phyloP scores from a whole-genome alignment of 164 flowering plant genomes.

The Vitis labrusca region DNA sequence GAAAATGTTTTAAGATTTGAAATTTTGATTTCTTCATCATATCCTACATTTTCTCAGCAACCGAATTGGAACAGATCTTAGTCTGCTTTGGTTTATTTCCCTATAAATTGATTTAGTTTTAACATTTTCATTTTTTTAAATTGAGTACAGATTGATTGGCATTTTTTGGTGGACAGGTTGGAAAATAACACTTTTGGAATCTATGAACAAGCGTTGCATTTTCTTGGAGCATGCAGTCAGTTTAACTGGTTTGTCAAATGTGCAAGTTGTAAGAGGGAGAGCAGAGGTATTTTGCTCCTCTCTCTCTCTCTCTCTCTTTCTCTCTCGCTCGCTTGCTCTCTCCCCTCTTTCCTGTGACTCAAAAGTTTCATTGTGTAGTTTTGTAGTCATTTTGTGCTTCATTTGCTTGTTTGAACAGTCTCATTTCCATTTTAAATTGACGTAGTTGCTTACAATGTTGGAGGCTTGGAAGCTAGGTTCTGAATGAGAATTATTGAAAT shows the following conservation, averaged over 20 bases:
- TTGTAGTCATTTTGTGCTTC: background rate
- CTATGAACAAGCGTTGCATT: constrained; percentile 73
- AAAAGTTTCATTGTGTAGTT: background rate
- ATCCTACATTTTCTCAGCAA: too few relatives aligned
- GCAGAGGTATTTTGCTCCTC: constrained; percentile 63
- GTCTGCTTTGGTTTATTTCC: too few relatives aligned
- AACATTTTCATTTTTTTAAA: background rate
- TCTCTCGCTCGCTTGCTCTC: background rate
- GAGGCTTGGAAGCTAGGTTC: too few relatives aligned
- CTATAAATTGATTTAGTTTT: too few relatives aligned
- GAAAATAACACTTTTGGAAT: constrained; percentile 80
- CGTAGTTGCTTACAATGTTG: too few relatives aligned
- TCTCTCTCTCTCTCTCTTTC: background rate
- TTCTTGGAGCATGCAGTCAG: constrained; percentile 85
- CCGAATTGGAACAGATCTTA: too few relatives aligned
- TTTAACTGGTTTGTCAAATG: constrained; percentile 64
- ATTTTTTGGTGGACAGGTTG: constrained; percentile 44
- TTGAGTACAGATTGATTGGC: background rate
- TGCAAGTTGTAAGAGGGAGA: constrained; percentile 69
- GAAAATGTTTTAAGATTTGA: too few relatives aligned
- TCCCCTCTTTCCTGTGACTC: background rate
- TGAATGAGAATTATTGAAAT: too few relatives aligned
- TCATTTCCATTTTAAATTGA: too few relatives aligned
- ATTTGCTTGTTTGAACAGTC: background rate
- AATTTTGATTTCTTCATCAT: too few relatives aligned